These are phyloP conservation scores for Aphanomyces cochlioides DNA, from an alignment of 352 stramenopile species.

Conservation along the genomic window DNA sequence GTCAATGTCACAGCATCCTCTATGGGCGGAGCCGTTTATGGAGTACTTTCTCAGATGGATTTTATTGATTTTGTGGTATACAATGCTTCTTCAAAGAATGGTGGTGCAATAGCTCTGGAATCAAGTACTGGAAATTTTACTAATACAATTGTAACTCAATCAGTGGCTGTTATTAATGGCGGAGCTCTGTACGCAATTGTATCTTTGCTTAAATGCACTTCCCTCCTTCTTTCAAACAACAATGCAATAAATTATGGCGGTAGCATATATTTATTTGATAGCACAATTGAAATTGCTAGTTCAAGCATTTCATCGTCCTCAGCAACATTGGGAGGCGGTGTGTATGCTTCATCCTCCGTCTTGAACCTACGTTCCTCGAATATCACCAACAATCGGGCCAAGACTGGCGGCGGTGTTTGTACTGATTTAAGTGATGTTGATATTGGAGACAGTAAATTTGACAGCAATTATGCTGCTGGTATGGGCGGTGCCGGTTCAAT, in stretches of 20 bases:
- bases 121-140: neutral
- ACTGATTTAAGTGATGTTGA: constrained; percentile 1
- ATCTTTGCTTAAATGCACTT: neutral
- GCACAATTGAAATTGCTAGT: neutral
- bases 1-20: constrained; percentile 6
- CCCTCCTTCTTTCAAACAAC: neutral
- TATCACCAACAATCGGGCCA: constrained; percentile 4
- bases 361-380: neutral
- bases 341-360: constrained; percentile 18
- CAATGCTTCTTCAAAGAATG: neutral
- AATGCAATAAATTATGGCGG: constrained; percentile 10
- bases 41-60: neutral
- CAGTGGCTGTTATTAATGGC: neutral
- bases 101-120: constrained; percentile 18
- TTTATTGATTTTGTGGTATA: neutral
- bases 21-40: constrained; percentile 22
- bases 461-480: neutral
- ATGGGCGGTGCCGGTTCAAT: constrained; percentile 1
- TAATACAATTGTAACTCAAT: neutral
- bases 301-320: neutral
- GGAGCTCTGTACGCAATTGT: constrained; percentile 25
- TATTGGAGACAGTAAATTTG: neutral
- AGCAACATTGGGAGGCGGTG: constrained; percentile 2
- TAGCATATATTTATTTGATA: constrained; percentile 17
- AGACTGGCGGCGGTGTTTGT: constrained; percentile 15